Evolutionary conservation across 257 asterid genomes (phyloP).

Genomic region (Ocimum tenuiflorum): DNA sequence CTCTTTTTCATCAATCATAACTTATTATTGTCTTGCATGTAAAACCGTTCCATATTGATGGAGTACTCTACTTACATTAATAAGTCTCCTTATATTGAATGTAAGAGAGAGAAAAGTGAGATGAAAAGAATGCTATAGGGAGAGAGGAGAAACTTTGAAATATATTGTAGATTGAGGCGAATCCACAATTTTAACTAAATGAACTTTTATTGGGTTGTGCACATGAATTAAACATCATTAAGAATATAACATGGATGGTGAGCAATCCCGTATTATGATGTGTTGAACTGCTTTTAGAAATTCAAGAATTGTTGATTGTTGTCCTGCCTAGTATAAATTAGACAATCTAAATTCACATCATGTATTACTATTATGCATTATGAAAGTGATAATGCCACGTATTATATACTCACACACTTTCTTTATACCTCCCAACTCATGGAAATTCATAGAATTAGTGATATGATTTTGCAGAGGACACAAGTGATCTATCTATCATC

Average conservation of each 20-base stretch:
- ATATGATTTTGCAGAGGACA: slow-evolving; percentile 29
- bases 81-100: not conserved
- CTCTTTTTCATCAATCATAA: not conserved
- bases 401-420: not conserved
- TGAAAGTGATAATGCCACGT: not conserved
- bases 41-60: slow-evolving; percentile 7
- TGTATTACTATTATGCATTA: not conserved
- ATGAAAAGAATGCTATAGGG: not conserved
- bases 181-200: not conserved
- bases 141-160: not conserved
- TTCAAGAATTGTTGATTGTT: not conserved
- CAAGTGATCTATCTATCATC: slow-evolving; percentile 34
- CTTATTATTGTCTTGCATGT: not conserved
- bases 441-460: not conserved
- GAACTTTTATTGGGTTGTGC: not conserved
- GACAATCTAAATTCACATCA: not conserved
- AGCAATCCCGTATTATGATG: not conserved
- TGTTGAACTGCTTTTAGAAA: not conserved
- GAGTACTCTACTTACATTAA: not conserved
- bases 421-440: not conserved
- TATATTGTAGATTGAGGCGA: not conserved
- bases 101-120: not conserved
- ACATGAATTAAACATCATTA: not conserved
- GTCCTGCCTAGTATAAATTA: not conserved
- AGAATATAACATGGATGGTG: not conserved